Base-by-base conservation (phyloP, 2,329 filamentous ascomycete genomes). In the Penicillium sp. region DNA sequence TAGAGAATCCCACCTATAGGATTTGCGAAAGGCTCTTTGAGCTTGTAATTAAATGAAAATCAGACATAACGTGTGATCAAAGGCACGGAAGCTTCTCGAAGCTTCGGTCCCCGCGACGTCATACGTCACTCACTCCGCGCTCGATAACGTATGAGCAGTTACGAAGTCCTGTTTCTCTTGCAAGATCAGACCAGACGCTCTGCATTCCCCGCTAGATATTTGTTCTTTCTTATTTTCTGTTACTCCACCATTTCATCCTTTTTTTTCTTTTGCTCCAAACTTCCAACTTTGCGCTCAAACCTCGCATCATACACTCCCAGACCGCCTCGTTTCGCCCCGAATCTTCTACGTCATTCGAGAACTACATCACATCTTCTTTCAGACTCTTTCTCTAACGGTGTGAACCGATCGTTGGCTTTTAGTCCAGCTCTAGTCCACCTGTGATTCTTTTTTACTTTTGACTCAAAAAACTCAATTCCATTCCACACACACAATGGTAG, bases 401-500 rank as follows among this genome's bases (percentile, higher is more conserved):
- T 23, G n/a, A 39, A 19, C 35, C 43, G 33, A 50, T 42, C 52
- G 42, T 54, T 54, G 47, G 14, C 50, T 53, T 50, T 62, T 60
- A 62, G 59, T 25, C 3, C 4, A 42, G 19, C 39, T 14, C 19
- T 4, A 26, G 13, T 7, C 43, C 46, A 13, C 26, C 44, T 21
- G 23, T 8, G 44, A 50, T 29, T 26, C 25, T 31, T 45, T 26
- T 27, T 31, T 45, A 25, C 54, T 26, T 35, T 31, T 48, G 27
- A 42, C 14, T 2, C 33, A 7, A n/a, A 43, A 62, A 55, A 59
- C 39, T 55, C 53, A 61, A 62, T 47, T 56, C 52, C 9, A 55
- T 57, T 31, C 54, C 44, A 31, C 47, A 57, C 44, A 50, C 27
- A 29, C 27, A 33, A 97, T 98, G 93, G 92, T 96, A 67, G 90